Evolutionary conservation across 179 eudicot species (phyloP).

Genomic region (Kewa caespitosa): DNA sequence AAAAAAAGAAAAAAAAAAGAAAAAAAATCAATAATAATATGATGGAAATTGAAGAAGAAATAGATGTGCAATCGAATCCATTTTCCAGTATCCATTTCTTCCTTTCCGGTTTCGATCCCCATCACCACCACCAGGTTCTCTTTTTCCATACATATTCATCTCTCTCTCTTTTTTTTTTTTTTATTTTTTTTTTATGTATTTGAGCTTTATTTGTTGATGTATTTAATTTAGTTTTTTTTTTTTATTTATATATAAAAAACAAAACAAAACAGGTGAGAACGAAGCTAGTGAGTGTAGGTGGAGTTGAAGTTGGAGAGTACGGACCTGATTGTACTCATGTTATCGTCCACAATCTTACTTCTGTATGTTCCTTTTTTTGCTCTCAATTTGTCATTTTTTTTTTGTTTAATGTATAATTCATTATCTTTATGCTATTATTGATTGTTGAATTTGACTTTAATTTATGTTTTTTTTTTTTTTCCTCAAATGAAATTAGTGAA

Average conservation of each 20-base stretch:
- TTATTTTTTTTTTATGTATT: not conserved
- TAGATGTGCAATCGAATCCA: not conserved
- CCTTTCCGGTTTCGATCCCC: conserved; percentile 34
- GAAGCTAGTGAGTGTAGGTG: conserved; percentile 66
- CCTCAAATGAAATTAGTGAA: no score
- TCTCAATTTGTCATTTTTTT: not conserved
- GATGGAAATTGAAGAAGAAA: not conserved
- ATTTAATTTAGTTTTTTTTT: not conserved
- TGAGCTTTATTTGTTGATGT: not conserved
- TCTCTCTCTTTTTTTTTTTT: not conserved
- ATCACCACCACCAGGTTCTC: conserved; percentile 29
- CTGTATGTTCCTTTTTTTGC: conserved; percentile 41
- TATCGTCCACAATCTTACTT: conserved; percentile 52
- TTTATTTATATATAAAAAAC: no score
- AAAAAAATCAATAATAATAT: no score
- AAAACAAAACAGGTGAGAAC: conserved; percentile 46
- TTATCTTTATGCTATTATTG: no score
- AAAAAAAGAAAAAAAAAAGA: no score
- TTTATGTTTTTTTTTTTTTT: no score
- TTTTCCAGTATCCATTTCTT: conserved; percentile 35
- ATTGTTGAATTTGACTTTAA: not conserved
- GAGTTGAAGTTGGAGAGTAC: conserved; percentile 51
- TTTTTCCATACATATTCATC: no score
- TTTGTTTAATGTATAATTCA: not conserved
- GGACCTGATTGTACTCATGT: conserved; percentile 65